phyloP scores from a whole-genome alignment of 2,329 filamentous ascomycete species.

The Penicillium sp. region DNA sequence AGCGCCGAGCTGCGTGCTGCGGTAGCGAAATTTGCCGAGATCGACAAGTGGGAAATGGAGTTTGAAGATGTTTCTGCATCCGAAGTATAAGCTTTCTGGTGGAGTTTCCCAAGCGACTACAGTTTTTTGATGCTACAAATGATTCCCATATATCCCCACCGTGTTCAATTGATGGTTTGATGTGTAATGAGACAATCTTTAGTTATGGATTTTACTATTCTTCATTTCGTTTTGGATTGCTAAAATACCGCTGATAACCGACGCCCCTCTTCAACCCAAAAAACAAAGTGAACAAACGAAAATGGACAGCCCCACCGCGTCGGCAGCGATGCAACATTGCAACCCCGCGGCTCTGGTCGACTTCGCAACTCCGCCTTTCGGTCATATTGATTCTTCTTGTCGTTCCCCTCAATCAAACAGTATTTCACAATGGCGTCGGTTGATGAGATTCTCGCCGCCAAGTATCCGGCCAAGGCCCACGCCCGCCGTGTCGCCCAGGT shows the following conservation, averaged over 20 bases:
- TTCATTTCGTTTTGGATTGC: not conserved
- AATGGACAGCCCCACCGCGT: slow-evolving; percentile 23
- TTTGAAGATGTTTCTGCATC: slow-evolving; percentile 43
- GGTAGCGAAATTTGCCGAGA: slow-evolving; percentile 44
- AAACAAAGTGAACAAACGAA: not conserved
- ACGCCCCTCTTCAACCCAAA: not conserved
- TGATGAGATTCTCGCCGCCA: slow-evolving; percentile 53
- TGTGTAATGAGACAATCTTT: not conserved
- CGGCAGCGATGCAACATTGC: slow-evolving; percentile 22
- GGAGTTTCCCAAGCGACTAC: slow-evolving; percentile 17
- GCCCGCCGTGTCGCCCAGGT: slow-evolving; percentile 79
- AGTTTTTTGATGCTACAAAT: slow-evolving; percentile 3
- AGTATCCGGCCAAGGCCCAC: slow-evolving; percentile 84
- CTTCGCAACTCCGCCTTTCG: not conserved
- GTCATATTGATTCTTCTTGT: not conserved
- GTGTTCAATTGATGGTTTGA: not conserved
- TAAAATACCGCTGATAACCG: slow-evolving; percentile 4
- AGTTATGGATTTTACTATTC: too few species aligned
- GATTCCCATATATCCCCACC: not conserved
- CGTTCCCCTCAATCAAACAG: not conserved
- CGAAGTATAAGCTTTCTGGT: slow-evolving; percentile 22
- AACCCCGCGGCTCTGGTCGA: not conserved
- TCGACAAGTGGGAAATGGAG: slow-evolving; percentile 48
- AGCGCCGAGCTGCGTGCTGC: slow-evolving; percentile 42
- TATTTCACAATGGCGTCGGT: slow-evolving; percentile 33